Base-by-base conservation (phyloP, 208 protist genomes). In the Plasmodiophora brassicae region DNA sequence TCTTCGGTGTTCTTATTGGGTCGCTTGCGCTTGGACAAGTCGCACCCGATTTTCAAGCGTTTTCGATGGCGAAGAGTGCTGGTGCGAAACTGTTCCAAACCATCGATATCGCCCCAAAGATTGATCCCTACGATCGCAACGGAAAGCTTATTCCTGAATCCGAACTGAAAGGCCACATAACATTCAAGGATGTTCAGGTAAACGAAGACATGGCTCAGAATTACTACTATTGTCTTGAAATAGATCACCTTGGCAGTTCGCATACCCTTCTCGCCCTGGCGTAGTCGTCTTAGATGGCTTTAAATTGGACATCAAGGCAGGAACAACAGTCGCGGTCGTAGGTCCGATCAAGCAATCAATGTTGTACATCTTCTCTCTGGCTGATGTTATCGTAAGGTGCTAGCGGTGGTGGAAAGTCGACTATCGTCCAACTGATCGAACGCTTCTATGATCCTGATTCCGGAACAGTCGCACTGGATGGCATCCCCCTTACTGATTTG, bases 381-480 rank as follows among this genome's bases (percentile, higher is more conserved):
- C n/a, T n/a, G n/a, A n/a, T n/a, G n/a, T n/a, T n/a, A n/a, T n/a
- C n/a, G n/a, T n/a, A n/a, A n/a, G n/a, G n/a, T n/a, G n/a, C n/a
- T n/a, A n/a, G n/a, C n/a, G 88, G 88, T 46, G 41, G 45, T 32
- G 90, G 90, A 1, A 92, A 92, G 54, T 89, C 86, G 35, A 92
- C 90, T 36, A 71, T 85, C 39, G 54, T 90, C 38, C 20, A 71
- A 41, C 93, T 99, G 0, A 86, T 99, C 46, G 97, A 95, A 86
- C 95, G 97, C 88, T 98, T 98, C 91, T 98, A 96, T 90, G 94
- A 98, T 78, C 95, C 95, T 5, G 93, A 92, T 5, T 87, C 91
- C 44, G 97, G 97, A 28, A 35, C 87, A 45, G 93, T 99, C 83
- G 88, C 95, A 44, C 87, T 98, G 39, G 97, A 98, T 87, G 96